phyloP scores from a whole-genome alignment of 306 rosid genomes.

The Prunus salicina region DNA sequence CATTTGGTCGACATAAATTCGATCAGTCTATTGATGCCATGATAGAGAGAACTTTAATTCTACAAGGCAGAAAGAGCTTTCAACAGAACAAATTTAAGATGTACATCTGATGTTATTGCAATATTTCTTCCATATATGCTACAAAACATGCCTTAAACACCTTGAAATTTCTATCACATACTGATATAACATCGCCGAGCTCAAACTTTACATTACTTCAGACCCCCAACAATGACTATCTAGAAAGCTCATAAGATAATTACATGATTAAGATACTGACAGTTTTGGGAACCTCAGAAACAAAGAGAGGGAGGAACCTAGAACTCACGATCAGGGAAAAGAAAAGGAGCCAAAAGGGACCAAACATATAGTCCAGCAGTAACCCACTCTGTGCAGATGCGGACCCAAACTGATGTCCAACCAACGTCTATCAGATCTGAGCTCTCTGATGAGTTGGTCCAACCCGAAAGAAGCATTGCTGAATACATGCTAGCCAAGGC shows the following conservation, averaged over 20 bases:
- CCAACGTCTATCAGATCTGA: constrained; percentile 87
- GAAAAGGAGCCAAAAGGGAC: constrained; percentile 75
- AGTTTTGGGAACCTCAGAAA: background rate
- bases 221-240: background rate
- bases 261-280: constrained; percentile 4
- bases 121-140: background rate
- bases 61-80: background rate
- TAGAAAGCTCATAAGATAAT: background rate
- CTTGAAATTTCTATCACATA: background rate
- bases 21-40: too few species aligned
- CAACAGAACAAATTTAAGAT: background rate
- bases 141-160: background rate
- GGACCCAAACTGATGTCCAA: constrained; percentile 97
- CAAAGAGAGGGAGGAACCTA: constrained; percentile 27
- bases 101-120: background rate
- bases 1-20: too few species aligned
- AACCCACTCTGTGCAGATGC: constrained; percentile 86
- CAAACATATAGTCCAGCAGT: constrained; percentile 75
- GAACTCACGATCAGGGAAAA: constrained; percentile 78
- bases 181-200: background rate
- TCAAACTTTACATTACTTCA: background rate
- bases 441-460: constrained; percentile 77
- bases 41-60: background rate
- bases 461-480: constrained; percentile 95
- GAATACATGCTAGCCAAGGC: constrained; percentile 96